Evolutionary conservation across 768 basidiomycete genomes (phyloP), one percentile per base, ranked within the genome.

Genomic region (Rhizopogon rudus): DNA sequence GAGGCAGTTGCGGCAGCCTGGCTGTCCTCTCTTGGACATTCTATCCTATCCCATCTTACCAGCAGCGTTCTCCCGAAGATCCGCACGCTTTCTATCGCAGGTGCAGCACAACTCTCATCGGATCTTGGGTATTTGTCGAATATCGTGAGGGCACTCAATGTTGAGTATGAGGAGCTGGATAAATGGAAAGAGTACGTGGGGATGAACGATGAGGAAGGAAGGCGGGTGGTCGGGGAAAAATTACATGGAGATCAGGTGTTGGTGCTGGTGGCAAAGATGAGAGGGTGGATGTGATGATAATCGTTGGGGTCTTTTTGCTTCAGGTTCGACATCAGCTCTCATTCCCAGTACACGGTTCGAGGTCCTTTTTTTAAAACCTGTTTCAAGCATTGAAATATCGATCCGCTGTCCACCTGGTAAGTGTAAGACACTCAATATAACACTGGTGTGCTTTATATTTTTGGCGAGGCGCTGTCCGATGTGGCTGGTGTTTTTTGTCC

Each of bases 51-150:
- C 2, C 81, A 94, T 65, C 75, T 99, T 44, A 90, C 88, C 3
- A 65, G 68, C 28, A 74, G 74, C 17, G 76, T 92, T 33, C 78
- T 99, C 1, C 93, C 95, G 13, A 74, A 75, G 31, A 88, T 98
- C 53, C 72, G 76, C 3, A 73, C 74, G 29, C 71, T 98, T 45
- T 81, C 84, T 2, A 60, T 67, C 9, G 73, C 78, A 1, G 96
- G 95, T 4, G 84, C 89, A 1, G 84, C 86, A 20, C 97, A 99
- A 66, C 79, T 99, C 17, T 76, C 81, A 2, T 87, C 88, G 3
- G 97, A 99, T 72, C 69, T 99, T 57, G 88, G 84, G 22, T 97
- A 98, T 71, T 76, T 99, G 40, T 82, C 84, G 2, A 97, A 96
- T 61, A 94, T 98, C 45, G 88, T 94, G 35, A 78, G 85, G 45